Conservation (phyloP, 129 eudicot species). For the Dittrichia graveolens region DNA sequence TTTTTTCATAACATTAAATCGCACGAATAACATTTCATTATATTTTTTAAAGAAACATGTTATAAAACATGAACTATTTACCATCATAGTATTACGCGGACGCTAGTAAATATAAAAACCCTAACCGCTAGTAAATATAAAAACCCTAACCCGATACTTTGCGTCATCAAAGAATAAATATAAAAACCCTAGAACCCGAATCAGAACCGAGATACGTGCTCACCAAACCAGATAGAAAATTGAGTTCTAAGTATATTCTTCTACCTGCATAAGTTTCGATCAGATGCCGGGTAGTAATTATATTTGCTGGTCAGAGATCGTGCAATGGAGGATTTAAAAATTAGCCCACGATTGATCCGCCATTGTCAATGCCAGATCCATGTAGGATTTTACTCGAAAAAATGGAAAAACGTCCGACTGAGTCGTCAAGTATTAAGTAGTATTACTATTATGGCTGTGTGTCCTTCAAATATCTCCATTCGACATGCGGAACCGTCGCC, state of each 20-base stretch:
- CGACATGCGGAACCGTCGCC: constrained; percentile 34
- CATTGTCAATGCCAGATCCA: constrained; percentile 16
- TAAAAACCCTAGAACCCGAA: neutral
- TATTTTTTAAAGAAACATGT: too few relatives aligned
- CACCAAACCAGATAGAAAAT: constrained; percentile 23
- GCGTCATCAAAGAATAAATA: neutral
- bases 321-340: constrained; percentile 10
- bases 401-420: constrained; percentile 9
- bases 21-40: too few relatives aligned
- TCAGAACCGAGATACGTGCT: constrained; percentile 19
- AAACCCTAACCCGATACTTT: neutral
- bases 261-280: constrained; percentile 11
- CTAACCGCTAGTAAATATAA: too few relatives aligned
- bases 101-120: too few relatives aligned
- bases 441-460: constrained; percentile 3
- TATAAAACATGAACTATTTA: too few relatives aligned
- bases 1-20: too few relatives aligned
- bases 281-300: neutral
- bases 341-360: constrained; percentile 26
- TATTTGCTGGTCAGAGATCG: constrained; percentile 32
- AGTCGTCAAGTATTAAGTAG: constrained; percentile 19
- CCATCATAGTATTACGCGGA: too few relatives aligned
- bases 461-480: constrained; percentile 26
- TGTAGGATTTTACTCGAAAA: constrained; percentile 22
- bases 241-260: neutral